Percentiles rank a stretch among this genome's conserved stretches.
Conservation (phyloP, 805 yeast genomes). For the Ogataea philodendri region DNA sequence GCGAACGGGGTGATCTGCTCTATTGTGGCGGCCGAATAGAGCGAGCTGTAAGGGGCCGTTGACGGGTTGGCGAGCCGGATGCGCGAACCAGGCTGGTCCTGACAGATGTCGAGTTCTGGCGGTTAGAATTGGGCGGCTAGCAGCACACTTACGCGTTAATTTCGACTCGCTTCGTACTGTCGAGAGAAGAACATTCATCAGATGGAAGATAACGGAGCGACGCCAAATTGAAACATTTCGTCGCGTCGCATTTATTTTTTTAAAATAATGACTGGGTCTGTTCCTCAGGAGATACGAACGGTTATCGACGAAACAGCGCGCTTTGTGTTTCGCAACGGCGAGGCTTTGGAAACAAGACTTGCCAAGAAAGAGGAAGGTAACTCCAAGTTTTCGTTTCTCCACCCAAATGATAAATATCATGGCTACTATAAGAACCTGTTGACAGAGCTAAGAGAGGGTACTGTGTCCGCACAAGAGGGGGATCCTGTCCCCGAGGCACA, state of each 20-base stretch:
- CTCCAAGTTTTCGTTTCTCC: conserved; percentile 63
- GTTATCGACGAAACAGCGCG: conserved; percentile 70
- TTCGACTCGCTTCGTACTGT: conserved; percentile 22
- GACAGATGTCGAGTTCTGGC: conserved; percentile 14
- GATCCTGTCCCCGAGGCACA: conserved; percentile 7
- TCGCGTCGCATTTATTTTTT: conserved; percentile 8
- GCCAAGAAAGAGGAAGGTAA: conserved; percentile 43
- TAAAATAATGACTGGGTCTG: conserved; percentile 1
- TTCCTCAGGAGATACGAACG: conserved; percentile 39
- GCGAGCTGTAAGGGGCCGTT: conserved; percentile 6
- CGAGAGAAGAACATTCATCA: conserved; percentile 23
- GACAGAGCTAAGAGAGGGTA: conserved; percentile 28
- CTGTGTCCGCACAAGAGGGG: not conserved
- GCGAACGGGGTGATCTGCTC: conserved; percentile 17
- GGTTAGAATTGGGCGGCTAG: conserved; percentile 3
- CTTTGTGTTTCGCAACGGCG: conserved; percentile 69
- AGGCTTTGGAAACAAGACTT: conserved; percentile 59
- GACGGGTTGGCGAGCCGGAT: conserved; percentile 8
- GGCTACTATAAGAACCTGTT: conserved; percentile 54
- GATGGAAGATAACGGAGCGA: conserved; percentile 13
- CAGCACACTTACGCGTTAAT: conserved; percentile 22
- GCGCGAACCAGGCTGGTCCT: conserved; percentile 6
- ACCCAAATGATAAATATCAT: conserved; percentile 52
- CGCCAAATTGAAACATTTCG: conserved; percentile 4
- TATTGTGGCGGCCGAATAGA: conserved; percentile 14